Base-by-base conservation (phyloP, 257 asterid genomes). In the Jasminum sambac region DNA sequence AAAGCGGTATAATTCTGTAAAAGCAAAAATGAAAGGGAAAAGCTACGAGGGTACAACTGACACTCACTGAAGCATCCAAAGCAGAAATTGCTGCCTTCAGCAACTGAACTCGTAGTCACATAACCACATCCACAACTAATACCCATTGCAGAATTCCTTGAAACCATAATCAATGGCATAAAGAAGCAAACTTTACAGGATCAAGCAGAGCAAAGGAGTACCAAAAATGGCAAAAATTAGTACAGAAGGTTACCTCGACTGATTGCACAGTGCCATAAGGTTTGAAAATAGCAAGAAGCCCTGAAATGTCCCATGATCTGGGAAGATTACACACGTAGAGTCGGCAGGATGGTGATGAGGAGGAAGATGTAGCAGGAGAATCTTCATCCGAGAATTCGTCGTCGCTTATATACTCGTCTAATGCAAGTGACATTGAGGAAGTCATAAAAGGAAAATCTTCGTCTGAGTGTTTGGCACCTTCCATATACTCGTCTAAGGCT, bases 321-420 rank as follows among this genome's bases (percentile, higher is more conserved):
- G 70, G 70, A 65, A 65, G 70, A 65, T 65, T 65, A 40, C 70
- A 65, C 6, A 65, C 58, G 26, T 65, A 65, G n/a, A 65, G 70
- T 23, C 26, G 34, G 57, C 57, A 8, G 57, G 36, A 42, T 21
- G 55, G 4, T 8, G 61, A 19, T 9, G 30, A 17, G 6, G 59
- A 8, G 6, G 59, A 19, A 1, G 59, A 2, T 12, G 8, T 52
- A 9, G 10, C 30, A 50, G 26, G 59, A 50, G 24, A 17, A 52
- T 52, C 61, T 52, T 52, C 26, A 26, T 52, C 26, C 5, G 61
- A 52, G 14, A 21, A 8, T 52, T 19, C 61, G 9, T 6, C 61
- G 19, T 12, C 13, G 2, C 19, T 52, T 6, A 19, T 19, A 52
- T 21, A 52, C 30, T 52, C 9, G 61, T 11, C 5, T 19, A 52